Percentiles rank a stretch among this genome's conserved stretches.
Evolutionary conservation across 805 yeast species (phyloP).

Genomic region (Candida cerambycidarum): DNA sequence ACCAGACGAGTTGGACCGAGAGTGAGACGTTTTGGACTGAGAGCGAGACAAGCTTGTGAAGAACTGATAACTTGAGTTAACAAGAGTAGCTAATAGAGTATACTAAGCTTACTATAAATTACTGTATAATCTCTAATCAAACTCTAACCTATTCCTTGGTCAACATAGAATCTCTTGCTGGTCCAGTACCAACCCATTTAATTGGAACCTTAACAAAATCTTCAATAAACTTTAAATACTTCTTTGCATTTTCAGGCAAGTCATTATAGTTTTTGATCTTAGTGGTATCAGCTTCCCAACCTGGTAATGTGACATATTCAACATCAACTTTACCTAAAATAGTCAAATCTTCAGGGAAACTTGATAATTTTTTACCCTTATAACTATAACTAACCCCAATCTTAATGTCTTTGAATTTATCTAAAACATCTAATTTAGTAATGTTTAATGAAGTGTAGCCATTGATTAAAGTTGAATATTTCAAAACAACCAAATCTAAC

Average conservation of each 20-base stretch:
- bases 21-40: too few species aligned
- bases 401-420: slow-evolving; percentile 82
- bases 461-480: slow-evolving; percentile 86
- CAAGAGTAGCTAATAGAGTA: too few species aligned
- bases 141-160: slow-evolving; percentile 38
- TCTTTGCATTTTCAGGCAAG: slow-evolving; percentile 84
- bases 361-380: slow-evolving; percentile 69
- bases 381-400: slow-evolving; percentile 82
- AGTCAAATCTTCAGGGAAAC: slow-evolving; percentile 91
- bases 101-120: too few species aligned
- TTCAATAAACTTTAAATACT: slow-evolving; percentile 82
- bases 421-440: slow-evolving; percentile 94
- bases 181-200: slow-evolving; percentile 98
- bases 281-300: slow-evolving; percentile 89
- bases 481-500: slow-evolving; percentile 93
- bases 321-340: slow-evolving; percentile 88
- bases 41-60: too few species aligned
- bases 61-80: too few species aligned
- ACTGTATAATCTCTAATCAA: background rate
- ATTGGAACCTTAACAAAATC: slow-evolving; percentile 80
- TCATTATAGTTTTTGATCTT: slow-evolving; percentile 66
- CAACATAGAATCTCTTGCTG: slow-evolving; percentile 92
- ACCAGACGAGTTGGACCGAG: background rate
- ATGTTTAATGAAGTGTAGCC: slow-evolving; percentile 94
- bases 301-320: slow-evolving; percentile 86